phyloP scores from a whole-genome alignment of 345 rosid species.

The Corchorus olitorius region DNA sequence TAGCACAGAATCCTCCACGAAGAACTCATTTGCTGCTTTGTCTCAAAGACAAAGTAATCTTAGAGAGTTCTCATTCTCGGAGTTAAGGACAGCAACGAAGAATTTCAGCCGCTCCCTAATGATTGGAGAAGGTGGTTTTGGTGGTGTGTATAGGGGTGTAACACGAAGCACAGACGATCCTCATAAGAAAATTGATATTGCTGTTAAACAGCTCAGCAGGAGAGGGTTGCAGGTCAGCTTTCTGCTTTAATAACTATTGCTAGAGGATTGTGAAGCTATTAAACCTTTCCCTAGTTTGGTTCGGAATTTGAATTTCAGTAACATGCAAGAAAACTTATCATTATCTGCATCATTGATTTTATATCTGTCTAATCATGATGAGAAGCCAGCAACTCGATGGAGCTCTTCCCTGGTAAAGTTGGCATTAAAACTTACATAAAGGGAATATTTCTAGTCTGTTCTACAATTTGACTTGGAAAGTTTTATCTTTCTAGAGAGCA shows the following conservation, averaged over 20 bases:
- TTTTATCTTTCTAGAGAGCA: not conserved
- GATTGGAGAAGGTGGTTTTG: slow-evolving; percentile 97
- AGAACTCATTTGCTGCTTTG: slow-evolving; percentile 63
- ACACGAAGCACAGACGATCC: slow-evolving; percentile 60
- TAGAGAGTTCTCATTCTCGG: slow-evolving; percentile 65
- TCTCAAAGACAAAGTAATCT: slow-evolving; percentile 77
- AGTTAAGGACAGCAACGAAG: slow-evolving; percentile 84
- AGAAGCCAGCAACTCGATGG: slow-evolving; percentile 5
- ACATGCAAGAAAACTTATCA: not conserved
- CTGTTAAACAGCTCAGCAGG: slow-evolving; percentile 88
- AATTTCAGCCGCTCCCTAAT: slow-evolving; percentile 86
- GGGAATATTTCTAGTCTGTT: not conserved
- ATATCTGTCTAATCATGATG: not conserved
- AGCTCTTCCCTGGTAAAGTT: slow-evolving; percentile 4
- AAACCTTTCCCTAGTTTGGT: not conserved
- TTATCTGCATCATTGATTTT: not conserved
- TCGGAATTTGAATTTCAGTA: not conserved
- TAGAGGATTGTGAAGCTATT: not conserved
- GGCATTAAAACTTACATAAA: not conserved
- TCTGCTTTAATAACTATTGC: not conserved
- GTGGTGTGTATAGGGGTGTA: slow-evolving; percentile 76
- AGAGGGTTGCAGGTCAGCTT: slow-evolving; percentile 83
- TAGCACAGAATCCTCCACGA: slow-evolving; percentile 62
- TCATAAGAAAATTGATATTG: slow-evolving; percentile 76
- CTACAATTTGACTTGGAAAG: not conserved